Percentiles rank a stretch among this genome's conserved stretches.
Conservation (phyloP, 352 stramenopile genomes). For the Phytophthora crassamura region DNA sequence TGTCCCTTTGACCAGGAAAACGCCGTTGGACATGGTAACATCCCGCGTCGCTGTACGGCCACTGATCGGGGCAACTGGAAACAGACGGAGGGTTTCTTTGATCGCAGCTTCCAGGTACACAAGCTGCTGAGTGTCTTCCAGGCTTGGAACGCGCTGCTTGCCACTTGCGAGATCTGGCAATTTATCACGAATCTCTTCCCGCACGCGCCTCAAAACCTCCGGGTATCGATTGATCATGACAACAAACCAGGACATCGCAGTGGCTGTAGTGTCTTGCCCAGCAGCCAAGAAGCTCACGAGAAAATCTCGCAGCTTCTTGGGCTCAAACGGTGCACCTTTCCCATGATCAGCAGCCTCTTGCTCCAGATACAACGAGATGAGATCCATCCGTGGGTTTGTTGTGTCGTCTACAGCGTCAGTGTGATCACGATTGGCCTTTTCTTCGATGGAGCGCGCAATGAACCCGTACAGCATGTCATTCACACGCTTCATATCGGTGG, state of each 20-base stretch:
- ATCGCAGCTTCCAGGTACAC: slow-evolving; percentile 59
- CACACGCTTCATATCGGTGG: slow-evolving; percentile 24
- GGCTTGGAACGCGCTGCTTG: slow-evolving; percentile 14
- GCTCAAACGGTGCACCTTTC: slow-evolving; percentile 18
- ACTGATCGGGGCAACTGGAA: slow-evolving; percentile 60
- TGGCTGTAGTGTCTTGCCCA: slow-evolving; percentile 71
- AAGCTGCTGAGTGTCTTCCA: slow-evolving; percentile 44
- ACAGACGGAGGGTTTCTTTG: slow-evolving; percentile 58
- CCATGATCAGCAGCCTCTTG: slow-evolving; percentile 26
- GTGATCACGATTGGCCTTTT: slow-evolving; percentile 2
- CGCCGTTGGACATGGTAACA: slow-evolving; percentile 58
- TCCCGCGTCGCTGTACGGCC: slow-evolving; percentile 51
- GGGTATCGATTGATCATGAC: slow-evolving; percentile 65
- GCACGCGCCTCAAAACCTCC: slow-evolving; percentile 42
- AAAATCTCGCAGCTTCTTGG: slow-evolving; percentile 73
- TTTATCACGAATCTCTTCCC: slow-evolving; percentile 41
- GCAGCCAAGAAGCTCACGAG: slow-evolving; percentile 72
- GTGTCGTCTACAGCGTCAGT: slow-evolving; percentile 3
- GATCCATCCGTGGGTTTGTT: slow-evolving; percentile 28
- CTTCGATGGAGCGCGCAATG: slow-evolving; percentile 26
- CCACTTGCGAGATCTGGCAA: slow-evolving; percentile 49
- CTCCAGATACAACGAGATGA: slow-evolving; percentile 57
- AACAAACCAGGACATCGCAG: slow-evolving; percentile 67
- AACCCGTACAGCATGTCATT: slow-evolving; percentile 24
- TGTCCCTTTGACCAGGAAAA: slow-evolving; percentile 43